Evolutionary conservation across 768 basidiomycete genomes (phyloP), one percentile per base, ranked within the genome.

Genomic region (Tricholoma sp.): DNA sequence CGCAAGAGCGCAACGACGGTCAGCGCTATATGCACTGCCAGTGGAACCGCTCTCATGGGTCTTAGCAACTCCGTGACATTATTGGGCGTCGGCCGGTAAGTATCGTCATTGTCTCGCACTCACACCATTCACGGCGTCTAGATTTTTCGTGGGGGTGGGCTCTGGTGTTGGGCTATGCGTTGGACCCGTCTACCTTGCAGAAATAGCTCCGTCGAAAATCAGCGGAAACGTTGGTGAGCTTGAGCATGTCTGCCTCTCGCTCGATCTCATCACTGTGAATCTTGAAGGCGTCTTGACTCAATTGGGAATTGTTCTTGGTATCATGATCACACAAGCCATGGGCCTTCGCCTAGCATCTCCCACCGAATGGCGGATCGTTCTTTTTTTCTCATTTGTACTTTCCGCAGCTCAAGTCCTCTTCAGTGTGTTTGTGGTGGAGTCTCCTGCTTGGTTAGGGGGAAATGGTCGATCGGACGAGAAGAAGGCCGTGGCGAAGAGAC

Each of bases 131-230:
- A 57, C 50, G 31, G 22, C 50, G 49, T 32, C 56, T 60, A 88
- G 88, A 64, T 75, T 85, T 57, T 64, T 89, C 31, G 80, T 85
- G 9, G 88, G 91, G n/a, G 62, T 86, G 16, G 85, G 83, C 27
- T 82, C 88, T 41, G 89, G 90, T 39, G 66, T 90, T 55, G 87
- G 87, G 34, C 69, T 91, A 6, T 89, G 88, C 61, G 83, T 91
- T n/a, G 83, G 83, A 3, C 94, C 94, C 9, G 79, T 94, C 34
- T 94, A 84, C 71, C 76, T 96, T n/a, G 79, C 88, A 4, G 91
- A 94, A 69, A 86, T 96, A 11, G 84, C 92, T 0, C 94, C 94
- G 0, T 72, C 82, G 2, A 79, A 80, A 47, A 88, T 93, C 56
- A 86, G 83, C 61, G 89, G 89, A 18, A 86, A 76, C 55, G 75